Conservation (phyloP, 768 basidiomycete species). For the Suillus placidus region DNA sequence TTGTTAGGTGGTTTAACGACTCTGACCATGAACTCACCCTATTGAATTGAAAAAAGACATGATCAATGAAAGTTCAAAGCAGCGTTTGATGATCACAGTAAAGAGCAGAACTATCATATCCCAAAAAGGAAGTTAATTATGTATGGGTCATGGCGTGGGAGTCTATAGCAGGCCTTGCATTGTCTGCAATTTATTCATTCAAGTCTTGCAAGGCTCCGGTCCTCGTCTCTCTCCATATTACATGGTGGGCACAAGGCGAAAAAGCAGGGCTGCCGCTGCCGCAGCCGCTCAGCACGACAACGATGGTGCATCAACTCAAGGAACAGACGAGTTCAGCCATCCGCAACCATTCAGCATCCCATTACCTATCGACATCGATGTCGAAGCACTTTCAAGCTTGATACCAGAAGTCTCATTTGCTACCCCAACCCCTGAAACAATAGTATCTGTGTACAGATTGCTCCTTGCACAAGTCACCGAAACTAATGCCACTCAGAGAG, state of each 20-base stretch:
- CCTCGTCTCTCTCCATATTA: conserved; percentile 6
- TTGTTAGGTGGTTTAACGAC: conserved; percentile 7
- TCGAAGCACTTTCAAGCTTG: conserved; percentile 57
- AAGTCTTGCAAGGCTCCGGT: conserved; percentile 29
- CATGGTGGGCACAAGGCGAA: conserved; percentile 60
- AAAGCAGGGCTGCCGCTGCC: conserved; percentile 56
- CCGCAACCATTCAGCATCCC: conserved; percentile 37
- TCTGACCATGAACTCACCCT: conserved; percentile 49
- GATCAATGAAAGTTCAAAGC: neutral
- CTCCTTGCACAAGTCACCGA: conserved; percentile 59
- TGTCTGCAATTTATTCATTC: conserved; percentile 9
- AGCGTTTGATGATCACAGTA: neutral
- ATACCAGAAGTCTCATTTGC: conserved; percentile 64
- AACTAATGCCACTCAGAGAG: conserved; percentile 56
- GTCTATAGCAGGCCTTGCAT: conserved; percentile 10
- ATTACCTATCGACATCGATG: conserved; percentile 70
- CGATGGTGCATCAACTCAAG: conserved; percentile 36
- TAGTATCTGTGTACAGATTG: conserved; percentile 64
- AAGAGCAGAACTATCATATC: neutral
- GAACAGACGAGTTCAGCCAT: conserved; percentile 39
- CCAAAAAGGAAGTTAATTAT: neutral
- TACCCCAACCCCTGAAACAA: conserved; percentile 57
- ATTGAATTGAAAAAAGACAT: conserved; percentile 89
- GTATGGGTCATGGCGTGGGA: conserved; percentile 22
- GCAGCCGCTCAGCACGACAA: conserved; percentile 38